Percentiles rank a stretch among this genome's conserved stretches.
Conservation (phyloP, 306 rosid species). For the Psophocarpus tetragonolobus region DNA sequence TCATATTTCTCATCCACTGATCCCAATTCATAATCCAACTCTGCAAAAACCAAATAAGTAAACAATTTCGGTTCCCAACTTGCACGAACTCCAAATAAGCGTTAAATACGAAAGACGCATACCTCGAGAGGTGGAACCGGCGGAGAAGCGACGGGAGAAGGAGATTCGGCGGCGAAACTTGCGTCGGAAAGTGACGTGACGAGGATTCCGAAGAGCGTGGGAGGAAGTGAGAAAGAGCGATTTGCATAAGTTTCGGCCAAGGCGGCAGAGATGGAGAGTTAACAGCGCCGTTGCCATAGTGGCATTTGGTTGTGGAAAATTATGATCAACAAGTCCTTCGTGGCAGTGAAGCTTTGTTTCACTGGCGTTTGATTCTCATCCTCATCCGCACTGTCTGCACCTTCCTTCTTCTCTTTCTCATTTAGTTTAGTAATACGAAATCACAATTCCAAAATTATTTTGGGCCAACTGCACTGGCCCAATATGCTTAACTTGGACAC, state of each 20-base stretch:
- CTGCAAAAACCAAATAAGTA: constrained; percentile 40
- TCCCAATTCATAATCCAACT: constrained; percentile 39
- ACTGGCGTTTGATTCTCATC: neutral
- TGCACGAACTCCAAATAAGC: neutral
- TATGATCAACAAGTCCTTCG: neutral
- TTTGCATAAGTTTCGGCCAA: constrained; percentile 47
- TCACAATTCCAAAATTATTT: neutral
- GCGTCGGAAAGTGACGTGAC: constrained; percentile 43
- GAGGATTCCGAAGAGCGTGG: constrained; percentile 32
- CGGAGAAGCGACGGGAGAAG: constrained; percentile 48
- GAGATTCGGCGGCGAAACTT: constrained; percentile 33
- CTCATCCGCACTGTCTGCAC: constrained; percentile 8
- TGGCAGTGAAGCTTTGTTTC: constrained; percentile 8
- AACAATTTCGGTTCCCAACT: neutral
- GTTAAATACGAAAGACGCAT: neutral
- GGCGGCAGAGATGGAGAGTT: constrained; percentile 59
- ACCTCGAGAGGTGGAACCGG: constrained; percentile 53
- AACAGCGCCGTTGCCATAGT: constrained; percentile 55
- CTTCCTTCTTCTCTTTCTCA: neutral
- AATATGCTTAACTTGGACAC: neutral
- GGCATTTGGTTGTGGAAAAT: constrained; percentile 6
- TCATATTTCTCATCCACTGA: constrained; percentile 66
- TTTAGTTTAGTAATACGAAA: neutral
- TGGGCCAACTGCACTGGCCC: neutral
- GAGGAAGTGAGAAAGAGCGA: constrained; percentile 28